Evolutionary conservation across 331 rosid species (phyloP), one percentile per base, ranked within the genome.

Genomic region (Dryas integrifolia): DNA sequence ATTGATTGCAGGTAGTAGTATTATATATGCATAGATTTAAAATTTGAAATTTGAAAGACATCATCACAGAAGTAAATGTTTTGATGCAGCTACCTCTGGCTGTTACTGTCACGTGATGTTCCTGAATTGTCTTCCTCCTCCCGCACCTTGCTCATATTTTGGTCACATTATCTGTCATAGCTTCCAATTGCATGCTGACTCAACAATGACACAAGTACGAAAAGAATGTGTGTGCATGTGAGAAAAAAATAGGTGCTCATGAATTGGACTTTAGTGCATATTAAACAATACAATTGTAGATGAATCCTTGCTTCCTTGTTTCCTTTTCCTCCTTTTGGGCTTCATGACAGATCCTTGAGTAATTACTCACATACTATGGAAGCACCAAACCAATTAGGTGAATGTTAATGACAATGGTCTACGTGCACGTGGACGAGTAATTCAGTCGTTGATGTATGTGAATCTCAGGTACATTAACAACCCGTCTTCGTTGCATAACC

Each of bases 71-170:
- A 52, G 69, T 58, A 40, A 48, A 24, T 57, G 35, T 35, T 51
- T 50, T 38, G 48, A 24, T 38, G 63, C 58, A 40, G 53, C 55
- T 2, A 71, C 41, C 30, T 61, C 40, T 74, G 51, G 75, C 61
- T 53, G 35, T 76, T 46, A 15, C 65, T 59, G 74, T 82, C 91
- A 82, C 86, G 85, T 84, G 88, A 79, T 65, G 41, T 57, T 58
- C 80, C 69, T 78, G 39, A 72, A 15, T 80, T 76, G 74, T 79
- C 72, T 11, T 67, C 53, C 41, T 30, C 43, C 35, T 9, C 30
- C 69, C 5, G 13, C 59, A 9, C n/a, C 26, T 67, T 51, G 47
- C 47, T 38, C 4, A 35, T 57, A 52, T n/a, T 61, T 41, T 76
- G 56, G 62, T 53, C 43, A 6, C 67, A 60, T 6, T 15, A 5